A percentile compares a stretch with the other conserved stretches of the same genome.
phyloP scores from a whole-genome alignment of 345 rosid species.

The Gossypium raimondii region DNA sequence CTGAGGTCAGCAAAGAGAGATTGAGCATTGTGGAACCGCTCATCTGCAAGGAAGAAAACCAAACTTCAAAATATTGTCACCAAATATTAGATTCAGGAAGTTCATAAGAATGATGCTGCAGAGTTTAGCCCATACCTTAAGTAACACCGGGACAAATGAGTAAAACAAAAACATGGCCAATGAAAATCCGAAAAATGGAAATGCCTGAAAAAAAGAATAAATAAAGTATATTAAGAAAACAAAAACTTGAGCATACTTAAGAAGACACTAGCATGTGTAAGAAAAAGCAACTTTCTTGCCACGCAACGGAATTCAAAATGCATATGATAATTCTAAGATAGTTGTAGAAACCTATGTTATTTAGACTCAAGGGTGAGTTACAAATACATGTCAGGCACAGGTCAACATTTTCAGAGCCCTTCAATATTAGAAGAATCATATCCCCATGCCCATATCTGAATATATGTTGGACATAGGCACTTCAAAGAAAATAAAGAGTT shows the following conservation, averaged over 20 bases:
- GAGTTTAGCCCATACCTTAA: conserved; percentile 48
- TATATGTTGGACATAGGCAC: too few species aligned
- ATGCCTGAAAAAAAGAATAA: conserved; percentile 44
- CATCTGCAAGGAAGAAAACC: conserved; percentile 34
- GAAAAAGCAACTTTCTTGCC: not conserved
- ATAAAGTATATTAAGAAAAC: not conserved
- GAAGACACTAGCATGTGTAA: not conserved
- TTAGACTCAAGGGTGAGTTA: too few species aligned
- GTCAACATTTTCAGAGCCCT: too few species aligned
- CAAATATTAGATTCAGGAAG: not conserved
- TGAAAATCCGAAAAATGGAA: conserved; percentile 59
- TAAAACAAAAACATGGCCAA: conserved; percentile 70
- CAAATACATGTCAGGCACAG: too few species aligned
- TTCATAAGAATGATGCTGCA: not conserved
- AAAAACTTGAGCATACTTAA: not conserved
- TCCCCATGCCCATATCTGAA: too few species aligned
- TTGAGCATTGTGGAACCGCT: conserved; percentile 89
- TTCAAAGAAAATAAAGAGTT: too few species aligned
- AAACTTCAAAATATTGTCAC: not conserved
- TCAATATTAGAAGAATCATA: too few species aligned
- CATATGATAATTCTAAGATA: too few species aligned
- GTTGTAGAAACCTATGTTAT: too few species aligned
- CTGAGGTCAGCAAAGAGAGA: conserved; percentile 83
- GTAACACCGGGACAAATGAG: conserved; percentile 72
- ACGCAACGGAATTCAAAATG: too few species aligned